Conservation (phyloP, 1,139 yeast genomes). For the Pneumocystis carinii region DNA sequence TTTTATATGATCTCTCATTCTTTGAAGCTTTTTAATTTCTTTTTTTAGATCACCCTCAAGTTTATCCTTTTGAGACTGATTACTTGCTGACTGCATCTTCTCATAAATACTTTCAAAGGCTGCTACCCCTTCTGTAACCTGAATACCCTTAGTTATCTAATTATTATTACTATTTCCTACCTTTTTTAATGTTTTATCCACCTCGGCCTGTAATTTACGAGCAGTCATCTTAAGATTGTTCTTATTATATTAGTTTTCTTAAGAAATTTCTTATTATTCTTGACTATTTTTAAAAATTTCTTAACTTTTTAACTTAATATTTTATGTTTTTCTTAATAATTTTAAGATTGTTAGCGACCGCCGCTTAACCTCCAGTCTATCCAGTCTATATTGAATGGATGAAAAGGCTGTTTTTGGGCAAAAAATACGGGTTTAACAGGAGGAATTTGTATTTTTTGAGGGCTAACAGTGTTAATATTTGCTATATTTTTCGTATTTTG, state of each 20-base stretch:
- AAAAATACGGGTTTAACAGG: too few relatives aligned
- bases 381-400: too few relatives aligned
- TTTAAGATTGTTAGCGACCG: too few relatives aligned
- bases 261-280: not conserved
- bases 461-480: too few relatives aligned
- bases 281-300: too few relatives aligned
- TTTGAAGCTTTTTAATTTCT: conserved; percentile 87
- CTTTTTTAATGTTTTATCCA: conserved; percentile 89
- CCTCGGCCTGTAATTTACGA: conserved; percentile 33
- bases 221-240: not conserved
- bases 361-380: too few relatives aligned
- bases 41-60: conserved; percentile 82
- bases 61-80: conserved; percentile 83
- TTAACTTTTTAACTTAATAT: too few relatives aligned
- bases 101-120: conserved; percentile 80
- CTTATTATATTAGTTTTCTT: not conserved
- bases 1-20: conserved; percentile 89
- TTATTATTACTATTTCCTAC: conserved; percentile 26
- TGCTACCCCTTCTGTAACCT: conserved; percentile 41
- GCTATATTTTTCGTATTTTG: too few relatives aligned
- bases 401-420: too few relatives aligned
- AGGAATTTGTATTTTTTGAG: too few relatives aligned
- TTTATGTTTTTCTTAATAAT: too few relatives aligned
- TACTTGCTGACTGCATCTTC: conserved; percentile 67
- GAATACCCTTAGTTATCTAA: not conserved